A percentile compares a stretch with the other conserved stretches of the same genome.
These are phyloP conservation scores for Nakazawaea pomicola DNA, from an alignment of 805 yeast species.

Conservation along the genomic window DNA sequence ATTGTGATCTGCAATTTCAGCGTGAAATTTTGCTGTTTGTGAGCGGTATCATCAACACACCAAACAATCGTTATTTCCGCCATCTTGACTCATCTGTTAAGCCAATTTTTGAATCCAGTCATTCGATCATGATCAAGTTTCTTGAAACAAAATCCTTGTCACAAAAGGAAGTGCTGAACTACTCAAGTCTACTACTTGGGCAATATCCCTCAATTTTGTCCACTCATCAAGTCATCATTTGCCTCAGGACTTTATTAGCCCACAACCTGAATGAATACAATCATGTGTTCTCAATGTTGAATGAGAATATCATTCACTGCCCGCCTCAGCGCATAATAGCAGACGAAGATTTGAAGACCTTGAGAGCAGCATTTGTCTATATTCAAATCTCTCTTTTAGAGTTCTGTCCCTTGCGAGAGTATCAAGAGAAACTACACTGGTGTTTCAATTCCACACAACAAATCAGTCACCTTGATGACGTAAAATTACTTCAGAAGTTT, in stretches of 20 bases:
- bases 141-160: slow-evolving; percentile 14
- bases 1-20: slow-evolving; percentile 20
- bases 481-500: slow-evolving; percentile 25
- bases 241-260: background rate
- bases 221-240: slow-evolving; percentile 1
- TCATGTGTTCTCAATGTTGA: slow-evolving; percentile 2
- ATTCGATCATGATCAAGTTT: slow-evolving; percentile 47
- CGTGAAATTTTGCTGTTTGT: slow-evolving; percentile 20
- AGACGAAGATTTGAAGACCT: slow-evolving; percentile 18
- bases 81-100: slow-evolving; percentile 18
- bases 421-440: slow-evolving; percentile 18
- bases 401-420: slow-evolving; percentile 37
- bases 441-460: slow-evolving; percentile 30
- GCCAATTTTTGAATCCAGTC: slow-evolving; percentile 53
- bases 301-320: slow-evolving; percentile 1
- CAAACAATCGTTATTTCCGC: slow-evolving; percentile 16
- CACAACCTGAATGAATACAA: slow-evolving; percentile 11
- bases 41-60: slow-evolving; percentile 19
- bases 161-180: background rate
- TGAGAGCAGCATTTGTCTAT: slow-evolving; percentile 43
- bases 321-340: slow-evolving; percentile 19
- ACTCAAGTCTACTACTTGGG: background rate
- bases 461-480: slow-evolving; percentile 26
- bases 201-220: slow-evolving; percentile 8
- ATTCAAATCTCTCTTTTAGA: slow-evolving; percentile 49